Base-by-base conservation (phyloP, 2,329 filamentous ascomycete species). In the Hypomyces rosellus region DNA sequence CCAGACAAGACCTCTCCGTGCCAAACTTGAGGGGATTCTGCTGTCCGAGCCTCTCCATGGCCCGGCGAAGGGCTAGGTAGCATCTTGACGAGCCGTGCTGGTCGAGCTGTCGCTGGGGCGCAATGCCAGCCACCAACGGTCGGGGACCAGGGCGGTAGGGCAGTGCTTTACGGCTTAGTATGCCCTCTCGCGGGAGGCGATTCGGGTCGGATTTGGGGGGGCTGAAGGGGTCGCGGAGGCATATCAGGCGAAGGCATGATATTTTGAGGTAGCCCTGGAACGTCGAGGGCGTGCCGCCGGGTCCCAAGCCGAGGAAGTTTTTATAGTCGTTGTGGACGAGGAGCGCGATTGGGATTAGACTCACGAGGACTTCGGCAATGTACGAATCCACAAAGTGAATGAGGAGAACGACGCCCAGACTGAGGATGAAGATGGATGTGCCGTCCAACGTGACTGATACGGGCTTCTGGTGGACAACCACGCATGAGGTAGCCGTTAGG, bases 201-300 rank as follows among this genome's bases (percentile, higher is more conserved):
- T 72, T 65, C 2, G 74, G 67, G 5, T 81, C 76, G 1, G 80
- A 59, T 2, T 70, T 67, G 0, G 82, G 78, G 0, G 86, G 76
- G 18, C 65, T 69, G 60, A 87, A 82, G n/a, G 86, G 85, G 60
- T 92, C 77, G 5, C 81, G 78, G 4, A 93, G 74, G 34, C 81
- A 78, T 72, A 89, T 84, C 43, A 91, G 69, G 11, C 85, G 81
- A 45, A 92, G 78, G 67, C 82, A 80, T 55, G 84, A 85, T 66
- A 93, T 83, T 49, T 81, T 79, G 22, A 89, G 69, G 66, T 92
- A 95, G 56, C 88, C 89, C 5, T 69, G 56, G 39, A 87, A 78
- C 1, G 86, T 93, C 3, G 84, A 77, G 0, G 89, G 88, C 0
- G 87, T 92, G 52, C 89, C 89, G 20, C 89, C 89, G 0, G 88